Evolutionary conservation across 345 rosid genomes (phyloP).

Genomic region (Ailanthus altissimus): DNA sequence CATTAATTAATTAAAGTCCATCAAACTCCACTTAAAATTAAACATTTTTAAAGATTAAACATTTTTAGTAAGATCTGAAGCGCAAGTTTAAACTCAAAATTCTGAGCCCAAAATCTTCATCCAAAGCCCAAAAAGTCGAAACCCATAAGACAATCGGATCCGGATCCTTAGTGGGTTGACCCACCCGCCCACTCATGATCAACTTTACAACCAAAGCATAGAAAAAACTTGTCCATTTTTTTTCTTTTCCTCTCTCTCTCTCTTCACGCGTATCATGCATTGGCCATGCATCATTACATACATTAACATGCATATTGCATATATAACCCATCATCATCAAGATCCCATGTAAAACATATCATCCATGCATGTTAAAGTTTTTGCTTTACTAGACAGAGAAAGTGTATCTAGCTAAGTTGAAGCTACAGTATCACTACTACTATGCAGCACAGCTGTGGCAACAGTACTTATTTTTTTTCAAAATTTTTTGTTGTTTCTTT

Average conservation of each 20-base stretch:
- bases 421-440: not conserved
- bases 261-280: conserved; percentile 7
- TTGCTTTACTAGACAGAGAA: conserved; percentile 1
- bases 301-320: not conserved
- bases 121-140: not conserved
- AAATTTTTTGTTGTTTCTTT: not conserved
- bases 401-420: not conserved
- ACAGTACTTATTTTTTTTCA: not conserved
- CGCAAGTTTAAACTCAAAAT: not conserved
- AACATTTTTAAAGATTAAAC: not conserved
- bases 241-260: not conserved
- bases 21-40: not conserved
- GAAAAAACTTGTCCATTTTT: not conserved
- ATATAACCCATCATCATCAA: not conserved
- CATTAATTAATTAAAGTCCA: not conserved
- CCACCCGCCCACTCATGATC: not conserved
- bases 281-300: not conserved
- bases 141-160: not conserved
- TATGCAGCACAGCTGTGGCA: not conserved
- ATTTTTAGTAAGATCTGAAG: not conserved
- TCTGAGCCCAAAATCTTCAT: not conserved
- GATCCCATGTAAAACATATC: not conserved
- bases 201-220: not conserved
- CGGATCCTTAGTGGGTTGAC: not conserved
- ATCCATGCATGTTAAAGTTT: conserved; percentile 5